Base-by-base conservation (phyloP, 176 grass and related monocot genomes). In the Zizania latifolia region DNA sequence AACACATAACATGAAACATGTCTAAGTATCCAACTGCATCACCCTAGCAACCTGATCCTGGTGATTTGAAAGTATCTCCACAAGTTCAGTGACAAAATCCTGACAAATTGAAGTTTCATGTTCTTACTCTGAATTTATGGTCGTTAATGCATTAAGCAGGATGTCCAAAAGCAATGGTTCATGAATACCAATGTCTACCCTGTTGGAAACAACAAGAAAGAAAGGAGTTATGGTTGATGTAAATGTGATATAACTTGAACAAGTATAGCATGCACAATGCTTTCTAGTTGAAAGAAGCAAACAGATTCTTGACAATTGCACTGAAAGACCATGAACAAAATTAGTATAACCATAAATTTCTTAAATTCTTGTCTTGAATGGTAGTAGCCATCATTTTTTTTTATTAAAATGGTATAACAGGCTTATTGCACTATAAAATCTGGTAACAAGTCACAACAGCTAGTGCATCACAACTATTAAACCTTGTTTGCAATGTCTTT, bases 81-180 rank as follows among this genome's bases (percentile, higher is more conserved):
- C 10, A 10, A 19, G 37, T 41, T 64, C 11, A 82, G 67, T 28
- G 46, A 8, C 10, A 46, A 45, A 75, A 78, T 35, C 77, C 14
- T 5, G 4, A 39, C 68, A 77, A 41, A 53, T 59, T 57, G 61
- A 57, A 74, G 59, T 62, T 85, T 78, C 50, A 80, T 38, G 33
- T 81, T 72, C 86, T 78, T 92, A 98, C 95, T 98, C 95, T 46
- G 95, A 88, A 81, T 77, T 98, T 89, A 98, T 82, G 31, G 84
- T 79, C 26, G 72, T 70, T 77, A 94, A 85, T 65, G 89, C 82
- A 79, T 94, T 98, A 51, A 98, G 78, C 22, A 98, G 84, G 40
- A 92, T 88, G 84, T 98, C 95, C 76, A 98, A 79, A 64, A 92
- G 76, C 68, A 98, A 77, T 35, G 84, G 89, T 70, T 98, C 95